These are phyloP conservation scores for Erysimum cheiranthoides DNA, from an alignment of 345 rosid genomes.

Conservation along the genomic window DNA sequence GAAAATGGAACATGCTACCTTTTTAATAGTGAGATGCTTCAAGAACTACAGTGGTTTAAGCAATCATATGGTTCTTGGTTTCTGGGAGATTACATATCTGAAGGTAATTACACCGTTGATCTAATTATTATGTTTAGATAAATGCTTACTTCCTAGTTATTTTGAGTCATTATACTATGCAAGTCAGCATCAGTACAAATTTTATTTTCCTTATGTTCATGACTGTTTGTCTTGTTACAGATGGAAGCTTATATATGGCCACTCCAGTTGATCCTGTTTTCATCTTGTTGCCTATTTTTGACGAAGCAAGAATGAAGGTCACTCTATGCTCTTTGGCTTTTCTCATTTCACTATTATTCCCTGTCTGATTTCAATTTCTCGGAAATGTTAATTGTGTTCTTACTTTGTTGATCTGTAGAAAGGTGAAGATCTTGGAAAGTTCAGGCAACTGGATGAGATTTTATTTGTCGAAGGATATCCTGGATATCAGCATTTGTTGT, in stretches of 20 bases:
- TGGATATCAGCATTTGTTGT: slow-evolving; percentile 63
- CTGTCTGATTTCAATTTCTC: slow-evolving; percentile 5
- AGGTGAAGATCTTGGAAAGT: slow-evolving; percentile 78
- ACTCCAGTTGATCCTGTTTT: slow-evolving; percentile 90
- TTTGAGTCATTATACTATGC: neutral
- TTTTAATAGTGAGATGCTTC: slow-evolving; percentile 59
- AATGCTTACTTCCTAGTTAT: neutral
- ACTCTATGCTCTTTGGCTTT: slow-evolving; percentile 23
- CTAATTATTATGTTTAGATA: neutral
- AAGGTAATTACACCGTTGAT: slow-evolving; percentile 54
- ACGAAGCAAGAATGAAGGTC: slow-evolving; percentile 94
- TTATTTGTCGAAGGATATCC: slow-evolving; percentile 68
- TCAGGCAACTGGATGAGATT: slow-evolving; percentile 89
- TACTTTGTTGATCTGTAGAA: slow-evolving; percentile 57
- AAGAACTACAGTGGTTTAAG: slow-evolving; percentile 89
- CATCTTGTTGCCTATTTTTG: slow-evolving; percentile 76
- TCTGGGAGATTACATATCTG: slow-evolving; percentile 75
- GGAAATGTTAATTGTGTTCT: neutral
- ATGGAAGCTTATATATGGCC: slow-evolving; percentile 79
- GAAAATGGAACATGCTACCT: slow-evolving; percentile 66
- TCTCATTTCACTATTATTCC: neutral
- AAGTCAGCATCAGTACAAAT: neutral
- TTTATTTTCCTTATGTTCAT: neutral
- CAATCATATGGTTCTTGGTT: slow-evolving; percentile 90
- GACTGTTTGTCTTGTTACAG: slow-evolving; percentile 41